These are phyloP conservation scores for Trichoderma oligosporum DNA, from an alignment of 2,329 filamentous ascomycete genomes.

Conservation along the genomic window DNA sequence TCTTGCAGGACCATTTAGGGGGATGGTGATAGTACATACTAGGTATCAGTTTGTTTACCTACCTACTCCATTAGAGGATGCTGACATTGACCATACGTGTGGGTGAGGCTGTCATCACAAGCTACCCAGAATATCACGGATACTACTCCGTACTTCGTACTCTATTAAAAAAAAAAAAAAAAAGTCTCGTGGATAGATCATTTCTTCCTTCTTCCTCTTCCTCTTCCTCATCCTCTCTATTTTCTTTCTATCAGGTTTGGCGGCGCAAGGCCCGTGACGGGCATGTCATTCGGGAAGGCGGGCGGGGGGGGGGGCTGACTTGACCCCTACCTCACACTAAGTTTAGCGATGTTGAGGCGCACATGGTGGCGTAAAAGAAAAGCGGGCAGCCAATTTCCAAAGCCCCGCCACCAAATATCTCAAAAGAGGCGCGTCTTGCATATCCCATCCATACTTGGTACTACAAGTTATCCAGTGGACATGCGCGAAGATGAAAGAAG, in stretches of 20 bases:
- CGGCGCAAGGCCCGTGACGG: conserved; percentile 19
- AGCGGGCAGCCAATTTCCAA: conserved; percentile 21
- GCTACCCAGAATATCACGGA: conserved; percentile 9
- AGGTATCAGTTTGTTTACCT: background rate
- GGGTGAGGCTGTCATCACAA: no score
- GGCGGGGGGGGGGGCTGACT: conserved; percentile 11
- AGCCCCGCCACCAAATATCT: conserved; percentile 15
- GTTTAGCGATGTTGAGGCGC: conserved; percentile 13
- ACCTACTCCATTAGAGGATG: background rate
- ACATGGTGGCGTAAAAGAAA: conserved; percentile 3
- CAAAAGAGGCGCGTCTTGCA: conserved; percentile 10
- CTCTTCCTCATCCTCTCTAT: background rate
- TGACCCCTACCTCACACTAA: conserved; percentile 10
- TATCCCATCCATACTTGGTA: no score
- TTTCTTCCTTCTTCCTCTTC: background rate
- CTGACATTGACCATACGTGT: background rate
- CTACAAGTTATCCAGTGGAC: background rate
- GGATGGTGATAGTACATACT: background rate
- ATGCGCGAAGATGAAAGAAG: background rate
- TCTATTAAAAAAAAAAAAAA: no score
- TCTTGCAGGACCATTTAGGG: no score
- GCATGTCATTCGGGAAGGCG: conserved; percentile 20
- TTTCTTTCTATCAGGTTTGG: conserved; percentile 5
- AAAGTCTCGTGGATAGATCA: conserved; percentile 18
- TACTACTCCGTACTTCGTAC: no score